Evolutionary conservation across 2,329 filamentous ascomycete genomes (phyloP), one percentile per base, ranked within the genome.

Genomic region (Alternaria sp.): DNA sequence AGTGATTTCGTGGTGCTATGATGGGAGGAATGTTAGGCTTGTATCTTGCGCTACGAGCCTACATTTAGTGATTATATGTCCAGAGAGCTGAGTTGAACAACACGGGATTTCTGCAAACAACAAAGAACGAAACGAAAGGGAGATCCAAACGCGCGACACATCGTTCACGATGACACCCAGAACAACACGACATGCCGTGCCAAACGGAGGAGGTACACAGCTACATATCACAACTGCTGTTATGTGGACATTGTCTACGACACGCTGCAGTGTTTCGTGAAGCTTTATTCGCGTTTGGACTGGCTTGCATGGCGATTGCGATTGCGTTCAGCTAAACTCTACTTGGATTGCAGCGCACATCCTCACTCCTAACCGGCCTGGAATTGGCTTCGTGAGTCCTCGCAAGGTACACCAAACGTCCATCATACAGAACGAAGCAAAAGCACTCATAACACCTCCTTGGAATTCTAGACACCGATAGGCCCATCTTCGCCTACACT

Each of bases 111-210:
- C 30, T 9, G 32, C 14, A 27, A 25, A 50, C 32, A 10, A 50
- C 20, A 32, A 38, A 50, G 18, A 34, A 27, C 14, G 46, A 50
- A 50, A 50, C 30, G 46, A 50, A 50, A 50, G 30, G 14, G 32
- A 50, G 22, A 4, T 25, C 46, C 46, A 38, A 50, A 50, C 32
- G 32, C 20, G 16, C 20, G 20, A 38, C 46, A 22, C 22, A 25
- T 36, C 32, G 25, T 34, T 11, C 34, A 38, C 14, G 30, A 36
- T 36, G 20, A 36, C 46, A 38, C 20, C 32, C 14, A 50, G 9
- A 43, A 25, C 32, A 38, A 34, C 30, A 38, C 20, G 18, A 38
- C 22, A 34, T 9, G 46, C 32, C 10, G 32, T 14, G 46, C 46
- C 46, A 38, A 38, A 38, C 20, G 20, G 1, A 50, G 20, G 22